These are phyloP conservation scores for Mortierella sp. DNA, from an alignment of 371 early-diverging fungal species.

Conservation along the genomic window DNA sequence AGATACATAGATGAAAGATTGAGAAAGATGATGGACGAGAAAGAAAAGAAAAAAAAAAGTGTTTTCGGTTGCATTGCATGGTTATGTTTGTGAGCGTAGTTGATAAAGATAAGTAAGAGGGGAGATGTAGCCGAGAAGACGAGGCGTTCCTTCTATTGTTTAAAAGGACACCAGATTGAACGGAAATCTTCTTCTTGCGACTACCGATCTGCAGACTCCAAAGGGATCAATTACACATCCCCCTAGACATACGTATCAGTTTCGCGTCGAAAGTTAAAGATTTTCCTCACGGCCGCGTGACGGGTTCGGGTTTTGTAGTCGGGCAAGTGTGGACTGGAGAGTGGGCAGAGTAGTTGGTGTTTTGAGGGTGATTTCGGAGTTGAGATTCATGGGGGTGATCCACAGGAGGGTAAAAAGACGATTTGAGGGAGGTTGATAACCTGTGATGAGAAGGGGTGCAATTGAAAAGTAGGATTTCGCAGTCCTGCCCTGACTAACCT, in stretches of 20 bases:
- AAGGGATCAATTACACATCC: not conserved
- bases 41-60: too few relatives aligned
- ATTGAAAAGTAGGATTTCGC: not conserved
- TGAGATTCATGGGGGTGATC: not conserved
- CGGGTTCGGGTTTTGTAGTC: not conserved
- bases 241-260: slow-evolving; percentile 3
- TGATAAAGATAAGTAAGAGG: not conserved
- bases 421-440: not conserved
- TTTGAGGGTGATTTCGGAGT: not conserved
- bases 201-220: slow-evolving; percentile 2
- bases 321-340: too few relatives aligned
- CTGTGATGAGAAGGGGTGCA: not conserved
- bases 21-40: not conserved
- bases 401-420: not conserved
- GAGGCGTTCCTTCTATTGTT: slow-evolving; percentile 7
- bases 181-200: slow-evolving; percentile 10
- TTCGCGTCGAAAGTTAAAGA: slow-evolving; percentile 11
- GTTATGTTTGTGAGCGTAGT: not conserved
- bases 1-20: too few relatives aligned
- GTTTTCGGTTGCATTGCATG: too few relatives aligned
- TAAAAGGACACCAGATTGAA: slow-evolving; percentile 9
- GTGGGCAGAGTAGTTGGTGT: not conserved
- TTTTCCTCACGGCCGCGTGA: not conserved
- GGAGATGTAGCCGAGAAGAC: slow-evolving; percentile 11
- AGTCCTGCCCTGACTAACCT: not conserved